Conservation (phyloP, 208 protist species). For the Leishmania amazonensis region DNA sequence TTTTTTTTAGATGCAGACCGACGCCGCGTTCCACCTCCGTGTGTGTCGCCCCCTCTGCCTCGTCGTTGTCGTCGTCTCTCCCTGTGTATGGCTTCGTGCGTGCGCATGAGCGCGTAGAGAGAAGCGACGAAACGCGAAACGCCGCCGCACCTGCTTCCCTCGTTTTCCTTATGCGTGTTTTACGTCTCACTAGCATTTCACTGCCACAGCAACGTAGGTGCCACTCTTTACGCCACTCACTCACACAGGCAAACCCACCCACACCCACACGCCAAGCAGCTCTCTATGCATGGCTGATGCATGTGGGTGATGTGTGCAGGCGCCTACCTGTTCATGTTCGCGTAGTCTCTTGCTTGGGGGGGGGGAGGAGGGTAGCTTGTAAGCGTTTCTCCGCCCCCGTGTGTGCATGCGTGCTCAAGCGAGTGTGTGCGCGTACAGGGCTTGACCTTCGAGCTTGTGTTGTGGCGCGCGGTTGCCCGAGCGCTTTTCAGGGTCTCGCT, state of each 20-base stretch:
- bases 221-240: not conserved
- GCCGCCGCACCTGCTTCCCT: not conserved
- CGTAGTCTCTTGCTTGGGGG: not conserved
- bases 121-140: not conserved
- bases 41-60: not conserved
- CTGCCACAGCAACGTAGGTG: not conserved
- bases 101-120: not conserved
- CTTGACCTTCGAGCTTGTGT: not conserved
- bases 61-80: not conserved
- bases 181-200: not conserved
- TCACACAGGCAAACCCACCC: not conserved
- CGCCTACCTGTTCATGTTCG: not conserved
- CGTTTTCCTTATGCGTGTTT: not conserved
- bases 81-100: not conserved
- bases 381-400: not conserved
- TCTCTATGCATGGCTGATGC: not conserved
- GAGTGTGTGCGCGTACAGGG: not conserved
- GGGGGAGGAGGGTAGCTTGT: not conserved
- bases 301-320: not conserved
- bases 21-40: not conserved
- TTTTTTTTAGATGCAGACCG: no score
- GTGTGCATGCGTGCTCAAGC: not conserved
- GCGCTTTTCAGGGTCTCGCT: not conserved
- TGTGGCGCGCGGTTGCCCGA: not conserved
- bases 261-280: not conserved